A percentile compares a stretch with the other conserved stretches of the same genome.
phyloP scores from a whole-genome alignment of 768 basidiomycete genomes.

The Collybia sordida region DNA sequence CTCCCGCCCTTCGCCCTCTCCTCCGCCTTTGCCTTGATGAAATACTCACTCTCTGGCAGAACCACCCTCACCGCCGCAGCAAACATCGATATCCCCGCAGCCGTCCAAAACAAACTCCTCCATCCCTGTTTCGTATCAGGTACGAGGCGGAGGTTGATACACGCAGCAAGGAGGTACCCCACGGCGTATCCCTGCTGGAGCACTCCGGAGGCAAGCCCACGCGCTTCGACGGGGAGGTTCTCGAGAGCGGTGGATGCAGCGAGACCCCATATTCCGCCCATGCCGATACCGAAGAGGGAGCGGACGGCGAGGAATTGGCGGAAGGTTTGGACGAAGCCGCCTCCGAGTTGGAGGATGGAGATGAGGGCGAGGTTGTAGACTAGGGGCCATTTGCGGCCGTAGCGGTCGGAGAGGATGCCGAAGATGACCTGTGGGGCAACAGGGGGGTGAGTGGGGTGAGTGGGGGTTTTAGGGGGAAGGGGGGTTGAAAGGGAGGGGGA shows the following conservation, averaged over 20 bases:
- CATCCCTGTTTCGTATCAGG: conserved; percentile 46
- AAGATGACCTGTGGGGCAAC: conserved; percentile 52
- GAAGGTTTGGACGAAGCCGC: conserved; percentile 78
- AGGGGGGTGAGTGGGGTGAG: not conserved
- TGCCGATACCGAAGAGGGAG: conserved; percentile 80
- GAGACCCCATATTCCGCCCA: conserved; percentile 90
- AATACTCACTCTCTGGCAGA: conserved; percentile 76
- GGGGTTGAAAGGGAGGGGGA: conserved; percentile 19
- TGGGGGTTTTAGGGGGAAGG: not conserved
- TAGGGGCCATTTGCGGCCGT: conserved; percentile 91
- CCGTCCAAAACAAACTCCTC: conserved; percentile 81
- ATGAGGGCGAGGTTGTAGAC: conserved; percentile 75
- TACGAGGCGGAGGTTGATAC: conserved; percentile 72
- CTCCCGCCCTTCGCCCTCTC: conserved; percentile 57
- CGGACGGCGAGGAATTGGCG: conserved; percentile 76
- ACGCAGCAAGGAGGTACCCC: conserved; percentile 80
- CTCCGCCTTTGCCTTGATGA: conserved; percentile 59
- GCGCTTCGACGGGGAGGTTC: conserved; percentile 80
- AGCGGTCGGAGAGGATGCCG: conserved; percentile 81
- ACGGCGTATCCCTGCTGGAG: conserved; percentile 88
- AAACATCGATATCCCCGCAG: conserved; percentile 61
- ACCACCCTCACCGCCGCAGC: conserved; percentile 64
- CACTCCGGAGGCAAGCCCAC: conserved; percentile 82
- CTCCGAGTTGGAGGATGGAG: conserved; percentile 69
- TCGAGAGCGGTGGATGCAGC: conserved; percentile 81